Base-by-base conservation (phyloP, 495 filamentous ascomycete genomes). In the Penicillium macrosclerotiorum region DNA sequence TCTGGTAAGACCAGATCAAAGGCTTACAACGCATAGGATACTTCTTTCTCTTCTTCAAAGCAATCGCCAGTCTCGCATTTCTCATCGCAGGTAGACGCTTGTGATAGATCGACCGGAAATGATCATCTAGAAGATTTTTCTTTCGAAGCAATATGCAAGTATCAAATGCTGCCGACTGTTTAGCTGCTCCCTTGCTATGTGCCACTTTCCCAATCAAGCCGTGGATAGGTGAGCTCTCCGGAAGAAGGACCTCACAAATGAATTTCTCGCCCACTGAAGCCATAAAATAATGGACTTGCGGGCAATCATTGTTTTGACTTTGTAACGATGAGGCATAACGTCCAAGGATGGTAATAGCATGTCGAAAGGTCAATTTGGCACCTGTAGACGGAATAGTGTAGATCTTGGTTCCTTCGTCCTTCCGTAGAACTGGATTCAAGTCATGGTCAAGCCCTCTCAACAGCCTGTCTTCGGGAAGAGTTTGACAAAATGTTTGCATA, bases 81-180 rank as follows among this genome's bases (percentile, higher is more conserved):
- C 89, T 78, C 89, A 95, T 96, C 5, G 74, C 79, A 3, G 89
- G 91, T 2, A 91, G 68, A 30, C 80, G 73, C 52, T 86, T 92
- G 18, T 77, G 81, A 44, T 86, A 88, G 3, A 77, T 80, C 0
- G 93, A 87, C 39, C 82, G 72, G 7, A 96, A 74, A 54, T 89
- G 65, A 5, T 79, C 76, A 64, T 96, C 83, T 0, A 98, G 65
- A 46, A 88, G 79, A 7, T 77, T 74, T 30, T 76, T 73, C 44
- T 80, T 78, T 18, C 84, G 72, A 4, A 98, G 76, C 42, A 80
- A 44, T 3, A 93, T 51, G 53, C 90, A 96, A 32, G 86, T 78
- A 57, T 93, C 85, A 59, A 93, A 97, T 3, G 93, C 93, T 11
- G 89, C 93, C 6, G 90, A 85, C 51, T 87, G 84, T 63, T 95